Conservation (phyloP, 805 yeast species). For the Trichomonascus vanleenenianus region DNA sequence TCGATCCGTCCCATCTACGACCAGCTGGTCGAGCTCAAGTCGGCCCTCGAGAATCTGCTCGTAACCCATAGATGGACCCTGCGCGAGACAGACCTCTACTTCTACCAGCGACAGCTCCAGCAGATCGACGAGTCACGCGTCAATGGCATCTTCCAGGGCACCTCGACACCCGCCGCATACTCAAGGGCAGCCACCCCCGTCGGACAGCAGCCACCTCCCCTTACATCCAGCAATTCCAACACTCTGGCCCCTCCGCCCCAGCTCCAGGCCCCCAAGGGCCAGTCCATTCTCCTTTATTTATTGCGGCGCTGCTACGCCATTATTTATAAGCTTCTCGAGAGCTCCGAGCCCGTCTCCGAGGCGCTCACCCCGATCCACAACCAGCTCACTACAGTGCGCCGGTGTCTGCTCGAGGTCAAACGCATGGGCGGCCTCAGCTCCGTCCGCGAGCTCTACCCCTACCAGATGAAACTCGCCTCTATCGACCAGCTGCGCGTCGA, state of each 20-base stretch:
- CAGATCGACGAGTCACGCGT: conserved; percentile 67
- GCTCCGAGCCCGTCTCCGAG: conserved; percentile 93
- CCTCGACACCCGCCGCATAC: too few species aligned
- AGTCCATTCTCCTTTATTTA: conserved; percentile 56
- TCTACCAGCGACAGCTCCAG: conserved; percentile 66
- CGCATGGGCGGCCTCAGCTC: conserved; percentile 87
- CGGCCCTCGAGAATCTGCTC: conserved; percentile 70
- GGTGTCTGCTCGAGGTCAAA: conserved; percentile 83
- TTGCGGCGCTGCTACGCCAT: conserved; percentile 87
- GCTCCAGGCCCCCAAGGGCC: conserved; percentile 15
- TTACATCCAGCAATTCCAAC: too few species aligned
- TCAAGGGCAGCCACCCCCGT: conserved; percentile 14
- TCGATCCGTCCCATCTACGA: conserved; percentile 54
- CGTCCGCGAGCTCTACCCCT: conserved; percentile 87
- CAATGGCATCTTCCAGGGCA: conserved; percentile 42
- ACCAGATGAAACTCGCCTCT: conserved; percentile 87
- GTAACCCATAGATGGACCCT: conserved; percentile 96
- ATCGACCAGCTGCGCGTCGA: conserved; percentile 80
- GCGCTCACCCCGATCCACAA: conserved; percentile 89
- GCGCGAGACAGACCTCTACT: conserved; percentile 89
- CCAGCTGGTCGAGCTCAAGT: conserved; percentile 55
- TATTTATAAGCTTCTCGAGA: conserved; percentile 79
- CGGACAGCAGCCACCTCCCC: conserved; percentile 8
- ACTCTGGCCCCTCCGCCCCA: too few species aligned
- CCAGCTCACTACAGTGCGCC: conserved; percentile 83